Base-by-base conservation (phyloP, 2,329 filamentous ascomycete species). In the Pseudocercospora ulei region DNA sequence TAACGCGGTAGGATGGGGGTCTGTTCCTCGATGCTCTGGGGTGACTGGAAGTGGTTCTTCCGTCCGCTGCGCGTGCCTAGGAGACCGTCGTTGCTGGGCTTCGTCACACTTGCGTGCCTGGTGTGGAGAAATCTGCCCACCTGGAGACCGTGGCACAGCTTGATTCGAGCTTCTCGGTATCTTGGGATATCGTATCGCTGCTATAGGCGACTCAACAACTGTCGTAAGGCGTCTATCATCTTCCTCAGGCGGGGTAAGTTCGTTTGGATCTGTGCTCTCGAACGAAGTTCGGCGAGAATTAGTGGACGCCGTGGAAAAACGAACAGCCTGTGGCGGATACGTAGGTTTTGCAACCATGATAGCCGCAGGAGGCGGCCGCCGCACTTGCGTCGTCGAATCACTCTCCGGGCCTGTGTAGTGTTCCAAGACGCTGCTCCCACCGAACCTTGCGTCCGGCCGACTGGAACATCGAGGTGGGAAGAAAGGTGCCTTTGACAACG, bases 101-200 rank as follows among this genome's bases (percentile, higher is more conserved):
- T 22, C 41, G 8, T 22, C 34, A 22, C 19, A 24, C 9, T 24
- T 17, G 8, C 12, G 25, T n/a, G 22, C 24, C 17, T 24, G 20
- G 19, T 37, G 31, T 8, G 47, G 41, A 7, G 46, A 50, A 1
- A 25, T 12, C 9, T 35, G 14, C 5, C 28, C 30, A 8, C 30
- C 39, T 12, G 56, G 52, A 12, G 52, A 56, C 27, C 65, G 56
- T 1, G 66, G 63, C 1, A 69, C 62, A 2, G 62, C 51, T 44
- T 69, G 66, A 34, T 67, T 68, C 4, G 62, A 63, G 11, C 64
- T 60, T 8, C 67, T 56, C 2, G 67, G 67, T 2, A 70, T 56
- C 47, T 69, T 69, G 4, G 67, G 67, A 45, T 70, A 70, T 20
- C 60, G 54, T 7, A 69, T 55, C 0, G 56, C 56, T 12, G 61